Evolutionary conservation across 2,329 filamentous ascomycete genomes (phyloP).

Genomic region (Fusarium tuaranense): DNA sequence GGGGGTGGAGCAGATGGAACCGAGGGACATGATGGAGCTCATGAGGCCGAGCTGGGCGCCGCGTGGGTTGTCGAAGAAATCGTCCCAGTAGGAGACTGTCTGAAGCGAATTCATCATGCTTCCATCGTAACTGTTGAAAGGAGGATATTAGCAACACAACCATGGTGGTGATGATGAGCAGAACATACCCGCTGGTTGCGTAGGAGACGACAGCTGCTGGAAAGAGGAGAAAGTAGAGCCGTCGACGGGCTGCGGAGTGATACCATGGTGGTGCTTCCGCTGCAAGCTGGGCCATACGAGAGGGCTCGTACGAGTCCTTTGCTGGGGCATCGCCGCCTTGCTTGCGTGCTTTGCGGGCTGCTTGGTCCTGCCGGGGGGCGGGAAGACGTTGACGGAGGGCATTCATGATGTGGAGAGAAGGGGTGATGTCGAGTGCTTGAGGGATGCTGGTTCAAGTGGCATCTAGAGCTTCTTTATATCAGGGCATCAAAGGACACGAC

Average conservation of each 20-base stretch:
- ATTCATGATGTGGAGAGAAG: slow-evolving; percentile 29
- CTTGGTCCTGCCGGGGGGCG: slow-evolving; percentile 41
- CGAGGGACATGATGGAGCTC: slow-evolving; percentile 60
- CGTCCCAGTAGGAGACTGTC: slow-evolving; percentile 55
- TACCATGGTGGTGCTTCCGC: slow-evolving; percentile 46
- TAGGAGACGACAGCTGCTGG: slow-evolving; percentile 51
- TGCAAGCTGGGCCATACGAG: slow-evolving; percentile 45
- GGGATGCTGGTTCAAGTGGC: not conserved
- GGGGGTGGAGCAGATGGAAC: slow-evolving; percentile 53
- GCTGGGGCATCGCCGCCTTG: slow-evolving; percentile 19
- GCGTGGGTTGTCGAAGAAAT: slow-evolving; percentile 52
- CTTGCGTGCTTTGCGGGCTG: slow-evolving; percentile 34
- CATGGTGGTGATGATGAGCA: not conserved
- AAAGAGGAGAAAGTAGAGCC: slow-evolving; percentile 49
- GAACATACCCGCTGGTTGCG: slow-evolving; percentile 54
- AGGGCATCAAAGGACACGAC: not conserved
- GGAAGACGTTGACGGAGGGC: slow-evolving; percentile 41
- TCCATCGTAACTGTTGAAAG: slow-evolving; percentile 53
- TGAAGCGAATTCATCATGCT: slow-evolving; percentile 64
- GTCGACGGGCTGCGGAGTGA: slow-evolving; percentile 43
- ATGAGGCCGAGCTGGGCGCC: slow-evolving; percentile 48
- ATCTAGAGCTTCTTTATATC: slow-evolving; percentile 1
- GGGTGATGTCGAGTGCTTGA: not conserved
- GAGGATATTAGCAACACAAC: not conserved
- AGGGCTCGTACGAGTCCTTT: slow-evolving; percentile 35